Base-by-base conservation (phyloP, 106 monocot species). In the Triglochin maritima region DNA sequence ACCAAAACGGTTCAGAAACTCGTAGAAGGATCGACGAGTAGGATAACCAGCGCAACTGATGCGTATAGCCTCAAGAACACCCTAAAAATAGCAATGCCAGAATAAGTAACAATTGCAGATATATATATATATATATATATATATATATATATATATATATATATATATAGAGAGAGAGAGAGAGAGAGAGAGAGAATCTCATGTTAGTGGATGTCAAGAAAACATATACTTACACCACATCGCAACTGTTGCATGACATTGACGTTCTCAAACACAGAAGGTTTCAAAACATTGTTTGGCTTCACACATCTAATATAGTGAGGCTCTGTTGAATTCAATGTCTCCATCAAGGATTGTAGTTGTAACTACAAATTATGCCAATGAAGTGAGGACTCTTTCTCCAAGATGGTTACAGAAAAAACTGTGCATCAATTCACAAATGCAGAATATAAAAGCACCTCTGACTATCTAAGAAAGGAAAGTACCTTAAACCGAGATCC, bases 11-110 rank as follows among this genome's bases (percentile, higher is more conserved):
- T 84, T 79, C n/a, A 98, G 72, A 80, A 98, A 98, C 61, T 98
- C 98, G 82, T 88, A 98, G 71, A 98, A 98, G 45, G 86, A 81
- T 46, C 92, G 81, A 14, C 98, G 83, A 45, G 98, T 98, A 14
- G 98, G 98, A 86, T 92, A 98, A 67, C 98, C 98, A 63, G 98
- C 98, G 82, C 98, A 98, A 41, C 98, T 98, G 45, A 98, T 98
- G 77, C 98, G 81, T 67, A 98, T 92, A 57, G 98, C 98, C 73
- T 98, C 98, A 70, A 98, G 84, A 67, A 98, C 98, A 70, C 98
- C 98, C 98, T 98, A 79, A 12, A 64, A 67, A 54, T 44, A n/a
- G 9, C 42, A 62, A 64, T 49, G 15, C 17, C 7, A 48, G 7
- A 2, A 13, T 2, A 3, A 59, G 41, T 9, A 17, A 59, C 17